Conservation (phyloP, 2,329 filamentous ascomycete species). For the Rhexocercosporidium sp. region DNA sequence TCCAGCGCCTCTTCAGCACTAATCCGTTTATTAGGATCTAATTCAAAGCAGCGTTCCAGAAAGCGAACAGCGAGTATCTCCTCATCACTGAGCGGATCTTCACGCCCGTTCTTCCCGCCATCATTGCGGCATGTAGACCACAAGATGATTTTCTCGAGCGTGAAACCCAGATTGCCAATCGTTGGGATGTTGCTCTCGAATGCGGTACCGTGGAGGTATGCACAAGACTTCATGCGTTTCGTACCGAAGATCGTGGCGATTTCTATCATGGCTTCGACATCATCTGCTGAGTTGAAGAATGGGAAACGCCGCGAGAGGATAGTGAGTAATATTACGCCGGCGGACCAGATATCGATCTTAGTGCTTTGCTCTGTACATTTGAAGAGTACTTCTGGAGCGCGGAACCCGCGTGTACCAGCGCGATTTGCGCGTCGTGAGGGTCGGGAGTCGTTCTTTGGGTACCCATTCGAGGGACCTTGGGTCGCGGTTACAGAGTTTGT, state of each 20-base stretch:
- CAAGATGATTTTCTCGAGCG: slow-evolving; percentile 89
- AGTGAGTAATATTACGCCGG: slow-evolving; percentile 95
- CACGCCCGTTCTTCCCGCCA: slow-evolving; percentile 54
- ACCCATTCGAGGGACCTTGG: slow-evolving; percentile 64
- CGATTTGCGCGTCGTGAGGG: slow-evolving; percentile 90
- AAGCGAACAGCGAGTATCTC: slow-evolving; percentile 78
- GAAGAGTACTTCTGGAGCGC: slow-evolving; percentile 93
- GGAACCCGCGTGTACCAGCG: slow-evolving; percentile 92
- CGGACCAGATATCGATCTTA: slow-evolving; percentile 96
- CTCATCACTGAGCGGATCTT: slow-evolving; percentile 62
- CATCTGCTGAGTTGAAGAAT: slow-evolving; percentile 98
- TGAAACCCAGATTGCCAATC: slow-evolving; percentile 83
- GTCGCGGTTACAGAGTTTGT: slow-evolving; percentile 63
- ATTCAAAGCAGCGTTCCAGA: slow-evolving; percentile 72
- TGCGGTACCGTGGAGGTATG: slow-evolving; percentile 84
- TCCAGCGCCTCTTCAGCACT: slow-evolving; percentile 75
- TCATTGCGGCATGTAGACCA: slow-evolving; percentile 87
- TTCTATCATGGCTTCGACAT: slow-evolving; percentile 96
- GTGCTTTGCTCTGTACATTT: slow-evolving; percentile 96
- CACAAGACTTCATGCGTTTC: slow-evolving; percentile 81
- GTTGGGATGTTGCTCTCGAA: slow-evolving; percentile 94
- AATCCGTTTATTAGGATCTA: slow-evolving; percentile 76
- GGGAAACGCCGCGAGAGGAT: slow-evolving; percentile 91
- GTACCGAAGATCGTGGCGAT: slow-evolving; percentile 93
- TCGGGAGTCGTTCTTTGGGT: slow-evolving; percentile 88